These are phyloP conservation scores for Boletus huronensis DNA, from an alignment of 768 basidiomycete species.

Conservation along the genomic window DNA sequence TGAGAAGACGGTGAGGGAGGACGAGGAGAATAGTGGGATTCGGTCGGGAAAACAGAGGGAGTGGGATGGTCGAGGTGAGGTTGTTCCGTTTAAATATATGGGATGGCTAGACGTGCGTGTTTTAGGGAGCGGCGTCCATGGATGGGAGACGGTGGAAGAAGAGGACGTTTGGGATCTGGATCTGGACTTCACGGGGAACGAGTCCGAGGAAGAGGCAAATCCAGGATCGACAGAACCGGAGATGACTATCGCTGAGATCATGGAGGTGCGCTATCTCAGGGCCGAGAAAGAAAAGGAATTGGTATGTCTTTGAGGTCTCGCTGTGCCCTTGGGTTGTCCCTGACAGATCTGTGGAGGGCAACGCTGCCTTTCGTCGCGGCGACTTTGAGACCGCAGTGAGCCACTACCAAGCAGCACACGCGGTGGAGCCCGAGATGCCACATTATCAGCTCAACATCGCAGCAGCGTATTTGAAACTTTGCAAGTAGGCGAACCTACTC, in stretches of 20 bases:
- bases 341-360: slow-evolving; percentile 47
- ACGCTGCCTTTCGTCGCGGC: slow-evolving; percentile 62
- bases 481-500: slow-evolving; percentile 47
- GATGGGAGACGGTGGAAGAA: slow-evolving; percentile 74
- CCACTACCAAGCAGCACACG: slow-evolving; percentile 57
- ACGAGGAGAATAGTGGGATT: slow-evolving; percentile 58
- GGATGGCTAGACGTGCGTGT: background rate
- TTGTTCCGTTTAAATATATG: background rate
- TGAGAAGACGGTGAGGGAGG: slow-evolving; percentile 66
- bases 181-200: slow-evolving; percentile 58
- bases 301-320: slow-evolving; percentile 34
- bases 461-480: slow-evolving; percentile 67
- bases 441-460: slow-evolving; percentile 77
- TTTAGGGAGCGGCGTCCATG: slow-evolving; percentile 55
- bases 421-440: slow-evolving; percentile 68
- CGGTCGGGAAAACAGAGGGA: slow-evolving; percentile 66
- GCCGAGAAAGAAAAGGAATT: slow-evolving; percentile 72
- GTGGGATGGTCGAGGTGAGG: slow-evolving; percentile 67
- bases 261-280: slow-evolving; percentile 69
- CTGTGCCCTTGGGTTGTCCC: background rate
- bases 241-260: slow-evolving; percentile 70
- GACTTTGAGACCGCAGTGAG: slow-evolving; percentile 53
- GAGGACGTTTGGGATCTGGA: slow-evolving; percentile 76
- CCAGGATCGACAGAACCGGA: slow-evolving; percentile 27
- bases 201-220: slow-evolving; percentile 49